Evolutionary conservation across 768 basidiomycete species (phyloP).

Genomic region (Serendipita sp.): DNA sequence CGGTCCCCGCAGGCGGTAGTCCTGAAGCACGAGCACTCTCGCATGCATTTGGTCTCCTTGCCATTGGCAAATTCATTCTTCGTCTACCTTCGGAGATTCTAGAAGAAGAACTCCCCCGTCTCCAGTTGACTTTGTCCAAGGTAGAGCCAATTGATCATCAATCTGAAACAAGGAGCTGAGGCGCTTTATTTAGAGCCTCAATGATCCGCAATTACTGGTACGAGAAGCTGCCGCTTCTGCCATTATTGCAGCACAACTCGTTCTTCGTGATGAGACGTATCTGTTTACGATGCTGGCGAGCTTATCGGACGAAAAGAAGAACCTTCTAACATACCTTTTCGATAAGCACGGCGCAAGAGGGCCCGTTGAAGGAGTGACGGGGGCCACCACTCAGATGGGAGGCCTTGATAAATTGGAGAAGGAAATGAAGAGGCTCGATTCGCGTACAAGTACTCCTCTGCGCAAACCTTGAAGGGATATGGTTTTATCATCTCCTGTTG

Average conservation of each 20-base stretch:
- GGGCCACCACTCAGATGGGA: constrained; percentile 13
- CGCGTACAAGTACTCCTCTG: constrained; percentile 54
- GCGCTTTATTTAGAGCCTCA: constrained; percentile 37
- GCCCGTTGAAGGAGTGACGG: constrained; percentile 18
- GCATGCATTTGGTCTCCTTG: constrained; percentile 72
- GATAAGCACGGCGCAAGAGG: constrained; percentile 72
- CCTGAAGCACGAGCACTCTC: constrained; percentile 44
- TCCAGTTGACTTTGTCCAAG: constrained; percentile 52
- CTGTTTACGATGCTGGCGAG: constrained; percentile 68
- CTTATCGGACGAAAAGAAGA: constrained; percentile 81
- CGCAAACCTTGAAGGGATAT: background rate
- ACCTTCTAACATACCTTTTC: constrained; percentile 74
- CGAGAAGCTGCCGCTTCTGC: constrained; percentile 70
- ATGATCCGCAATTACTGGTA: constrained; percentile 56
- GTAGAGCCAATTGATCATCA: constrained; percentile 25
- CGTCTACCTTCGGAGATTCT: constrained; percentile 69
- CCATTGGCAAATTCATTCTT: constrained; percentile 67
- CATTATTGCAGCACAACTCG: constrained; percentile 72
- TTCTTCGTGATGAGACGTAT: constrained; percentile 69
- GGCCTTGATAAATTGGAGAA: constrained; percentile 60
- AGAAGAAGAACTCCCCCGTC: constrained; percentile 71
- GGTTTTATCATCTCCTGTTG: background rate
- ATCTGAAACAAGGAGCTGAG: background rate
- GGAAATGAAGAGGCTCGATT: constrained; percentile 68
- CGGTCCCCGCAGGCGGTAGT: constrained; percentile 28